Conservation (phyloP, 2,329 filamentous ascomycete species). For the Graphilbum ipis-grandicollis region DNA sequence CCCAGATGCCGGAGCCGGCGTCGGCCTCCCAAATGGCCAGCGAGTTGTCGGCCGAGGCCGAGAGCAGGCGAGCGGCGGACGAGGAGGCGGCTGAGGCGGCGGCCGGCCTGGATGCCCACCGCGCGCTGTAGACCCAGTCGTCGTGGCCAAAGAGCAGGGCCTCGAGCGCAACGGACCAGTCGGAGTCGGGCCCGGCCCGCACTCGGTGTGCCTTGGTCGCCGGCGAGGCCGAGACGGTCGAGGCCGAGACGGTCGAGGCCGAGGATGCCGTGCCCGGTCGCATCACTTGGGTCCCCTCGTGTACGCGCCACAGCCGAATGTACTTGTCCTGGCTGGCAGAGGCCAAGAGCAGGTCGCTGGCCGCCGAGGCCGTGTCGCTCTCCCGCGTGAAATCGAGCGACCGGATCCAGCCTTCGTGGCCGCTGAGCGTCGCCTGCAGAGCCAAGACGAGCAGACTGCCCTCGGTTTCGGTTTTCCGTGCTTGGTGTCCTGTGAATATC, state of each 20-base stretch:
- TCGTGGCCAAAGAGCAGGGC: constrained; percentile 88
- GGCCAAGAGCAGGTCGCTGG: constrained; percentile 56
- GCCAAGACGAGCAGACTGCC: constrained; percentile 35
- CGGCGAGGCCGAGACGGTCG: constrained; percentile 38
- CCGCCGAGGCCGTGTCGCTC: constrained; percentile 30
- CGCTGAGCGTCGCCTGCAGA: constrained; percentile 59
- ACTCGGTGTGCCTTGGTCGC: constrained; percentile 83
- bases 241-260: too few species aligned
- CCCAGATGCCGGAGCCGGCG: constrained; percentile 70
- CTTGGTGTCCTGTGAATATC: constrained; percentile 58
- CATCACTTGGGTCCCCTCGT: too few species aligned
- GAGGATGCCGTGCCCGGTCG: too few species aligned
- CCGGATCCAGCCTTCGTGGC: constrained; percentile 90
- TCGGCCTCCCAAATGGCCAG: constrained; percentile 87
- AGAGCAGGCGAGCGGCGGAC: constrained; percentile 57
- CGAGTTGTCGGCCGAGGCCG: constrained; percentile 89
- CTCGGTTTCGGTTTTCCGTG: constrained; percentile 13
- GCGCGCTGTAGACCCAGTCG: constrained; percentile 90
- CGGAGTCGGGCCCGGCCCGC: constrained; percentile 29
- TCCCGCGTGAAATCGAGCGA: constrained; percentile 65
- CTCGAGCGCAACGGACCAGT: constrained; percentile 80
- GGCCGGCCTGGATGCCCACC: constrained; percentile 39
- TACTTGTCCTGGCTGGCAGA: constrained; percentile 98
- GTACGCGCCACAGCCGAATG: constrained; percentile 80
- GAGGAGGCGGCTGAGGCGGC: constrained; percentile 9